These are phyloP conservation scores for Cyclotella choctawhatcheeana DNA, from an alignment of 108 stramenopile species.

Conservation along the genomic window DNA sequence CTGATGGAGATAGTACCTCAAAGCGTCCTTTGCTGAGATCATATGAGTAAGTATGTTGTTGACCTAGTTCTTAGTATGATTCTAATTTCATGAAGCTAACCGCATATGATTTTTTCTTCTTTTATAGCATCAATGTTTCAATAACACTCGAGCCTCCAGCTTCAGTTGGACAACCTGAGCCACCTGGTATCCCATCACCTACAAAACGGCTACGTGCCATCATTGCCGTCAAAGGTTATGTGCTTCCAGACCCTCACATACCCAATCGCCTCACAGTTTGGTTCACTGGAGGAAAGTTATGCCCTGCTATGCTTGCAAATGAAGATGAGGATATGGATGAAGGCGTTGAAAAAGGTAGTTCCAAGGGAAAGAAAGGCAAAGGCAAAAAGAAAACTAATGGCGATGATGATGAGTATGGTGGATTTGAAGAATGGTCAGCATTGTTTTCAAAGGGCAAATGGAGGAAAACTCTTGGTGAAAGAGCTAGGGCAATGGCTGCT, in stretches of 20 bases:
- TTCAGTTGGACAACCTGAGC: slow-evolving; percentile 60
- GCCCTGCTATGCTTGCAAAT: slow-evolving; percentile 37
- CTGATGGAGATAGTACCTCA: slow-evolving; percentile 30
- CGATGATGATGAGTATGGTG: slow-evolving; percentile 36
- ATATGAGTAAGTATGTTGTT: slow-evolving; percentile 57
- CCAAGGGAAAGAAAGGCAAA: slow-evolving; percentile 24
- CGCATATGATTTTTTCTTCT: slow-evolving; percentile 2
- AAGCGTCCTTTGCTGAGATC: slow-evolving; percentile 55
- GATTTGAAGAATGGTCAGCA: slow-evolving; percentile 63
- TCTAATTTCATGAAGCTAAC: background rate
- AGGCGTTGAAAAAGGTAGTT: slow-evolving; percentile 18
- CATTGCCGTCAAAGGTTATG: slow-evolving; percentile 80
- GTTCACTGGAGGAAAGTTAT: slow-evolving; percentile 77
- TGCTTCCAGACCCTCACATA: slow-evolving; percentile 67
- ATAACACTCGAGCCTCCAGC: slow-evolving; percentile 70
- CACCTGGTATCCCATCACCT: slow-evolving; percentile 45
- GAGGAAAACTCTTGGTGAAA: slow-evolving; percentile 62
- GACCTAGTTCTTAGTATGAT: background rate
- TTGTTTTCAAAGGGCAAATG: slow-evolving; percentile 71
- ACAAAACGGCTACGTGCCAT: slow-evolving; percentile 68
- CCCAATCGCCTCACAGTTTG: slow-evolving; percentile 72
- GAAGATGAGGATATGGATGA: slow-evolving; percentile 26
- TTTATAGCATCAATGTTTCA: slow-evolving; percentile 63
- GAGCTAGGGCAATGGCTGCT: slow-evolving; percentile 68
- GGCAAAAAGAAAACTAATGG: slow-evolving; percentile 31